Base-by-base conservation (phyloP, 257 asterid species). In the Primulina eburnea region DNA sequence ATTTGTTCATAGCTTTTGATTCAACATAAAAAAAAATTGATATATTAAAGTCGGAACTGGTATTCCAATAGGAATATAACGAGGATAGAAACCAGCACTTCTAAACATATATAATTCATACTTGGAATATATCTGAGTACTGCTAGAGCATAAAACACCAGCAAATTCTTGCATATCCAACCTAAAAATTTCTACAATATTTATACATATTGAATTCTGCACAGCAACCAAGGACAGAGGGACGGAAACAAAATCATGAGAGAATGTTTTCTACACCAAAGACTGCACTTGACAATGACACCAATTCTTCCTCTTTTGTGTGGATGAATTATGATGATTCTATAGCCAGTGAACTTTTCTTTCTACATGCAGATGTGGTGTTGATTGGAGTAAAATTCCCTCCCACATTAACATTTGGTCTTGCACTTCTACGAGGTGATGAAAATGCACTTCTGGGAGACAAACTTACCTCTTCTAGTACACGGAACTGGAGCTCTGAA, bases 401-500 rank as follows among this genome's bases (percentile, higher is more conserved):
- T 47, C 56, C 56, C 56, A 47, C 20, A 16, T 28, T 30, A 7
- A 56, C 50, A 64, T 62, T 9, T 1, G 73, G 60, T 37, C 71
- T 76, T 61, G 62, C 26, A 55, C 72, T 60, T 76, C 61, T 81
- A 5, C 80, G 72, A 7, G 95, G 88, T 55, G 85, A 75, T 20
- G 74, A 71, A 65, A 5, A 33, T 1, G 75, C 65, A 60, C 81
- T 72, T 73, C 82, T 78, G 6, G 99, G 99, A 57, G 97, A 89
- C 83, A 93, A 79, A 72, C 85, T 60, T 10, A 79, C 89, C 16
- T 86, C 89, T 81, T 93, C 97, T 2, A 93, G 65, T 4, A 78
- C 97, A 2, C 92, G 87, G 16, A 67, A 24, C 24, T 87, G 95
- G 43, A 93, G 95, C 90, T 90, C 96, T 1, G 78, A 57, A 1